Evolutionary conservation across 139 green algal genomes (phyloP), one percentile per base, ranked within the genome.

Genomic region (Axilococcus clingmanii): DNA sequence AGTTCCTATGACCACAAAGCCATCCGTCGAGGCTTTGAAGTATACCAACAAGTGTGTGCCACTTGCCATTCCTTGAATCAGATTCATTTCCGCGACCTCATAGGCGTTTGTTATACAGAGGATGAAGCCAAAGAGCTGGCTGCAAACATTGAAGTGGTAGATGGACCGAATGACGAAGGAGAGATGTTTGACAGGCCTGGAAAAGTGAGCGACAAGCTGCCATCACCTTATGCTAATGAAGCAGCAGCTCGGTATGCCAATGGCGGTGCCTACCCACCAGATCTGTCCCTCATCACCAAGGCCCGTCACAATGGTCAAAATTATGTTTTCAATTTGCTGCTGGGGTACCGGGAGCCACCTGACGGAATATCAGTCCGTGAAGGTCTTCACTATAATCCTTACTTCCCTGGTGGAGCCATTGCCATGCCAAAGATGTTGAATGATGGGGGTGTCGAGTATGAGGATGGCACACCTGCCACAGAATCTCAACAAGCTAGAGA

Each of bases 341-440:
- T 91, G 27, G 93, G 93, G 7, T 99, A 99, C 84, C 71, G 88
- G 6, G 92, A 98, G 34, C 88, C 92, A 3, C 92, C 92, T 24
- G 92, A 89, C 3, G 92, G 92, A 48, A 80, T 99, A 35, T 66
- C 57, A 25, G 83, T 97, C n/a, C 73, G 90, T 22, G 87, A 98
- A 78, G 93, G 93, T 17, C 80, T 99, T 58, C 80, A 99, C 75
- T 99, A 98, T 80, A 99, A 99, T 79, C 93, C 93, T 12, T 99
- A 99, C 81, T 99, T 99, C 76, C 85, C 88, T 24, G 93, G 93
- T 25, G 93, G 93, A 34, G 86, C 91, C 52, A 99, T 99, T 52
- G 93, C 93, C 54, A 99, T 99, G 93, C 93, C 93, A 36, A 90
- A 94, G 77, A 96, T 97, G 93, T 77, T 99, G 22, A 86, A 79